Evolutionary conservation across 495 filamentous ascomycete genomes (phyloP).

Genomic region (Talaromyces adpressus): DNA sequence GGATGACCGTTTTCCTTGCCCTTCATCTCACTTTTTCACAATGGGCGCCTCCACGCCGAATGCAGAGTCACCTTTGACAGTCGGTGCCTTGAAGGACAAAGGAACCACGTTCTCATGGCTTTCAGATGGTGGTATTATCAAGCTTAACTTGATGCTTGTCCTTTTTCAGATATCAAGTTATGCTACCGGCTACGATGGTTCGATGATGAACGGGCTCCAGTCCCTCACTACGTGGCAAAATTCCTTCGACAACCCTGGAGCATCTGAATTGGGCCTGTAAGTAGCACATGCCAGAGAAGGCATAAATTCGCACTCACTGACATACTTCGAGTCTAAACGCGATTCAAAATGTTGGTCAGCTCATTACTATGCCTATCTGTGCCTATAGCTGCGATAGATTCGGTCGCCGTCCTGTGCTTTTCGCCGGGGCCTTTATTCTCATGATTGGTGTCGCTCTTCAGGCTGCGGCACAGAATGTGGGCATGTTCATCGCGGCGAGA

Average conservation of each 20-base stretch:
- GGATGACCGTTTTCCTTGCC: background rate
- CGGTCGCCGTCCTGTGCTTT: slow-evolving; percentile 17
- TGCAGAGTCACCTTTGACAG: slow-evolving; percentile 11
- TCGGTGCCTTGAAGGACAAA: slow-evolving; percentile 7
- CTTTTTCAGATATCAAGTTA: slow-evolving; percentile 15
- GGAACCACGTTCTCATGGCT: slow-evolving; percentile 8
- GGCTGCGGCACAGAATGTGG: slow-evolving; percentile 16
- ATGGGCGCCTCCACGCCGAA: slow-evolving; percentile 7
- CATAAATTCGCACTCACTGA: background rate
- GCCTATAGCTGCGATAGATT: slow-evolving; percentile 15
- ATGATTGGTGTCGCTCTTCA: slow-evolving; percentile 17
- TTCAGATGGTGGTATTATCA: slow-evolving; percentile 12
- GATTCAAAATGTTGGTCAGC: slow-evolving; percentile 15
- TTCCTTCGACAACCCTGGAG: slow-evolving; percentile 15
- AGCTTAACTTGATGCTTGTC: slow-evolving; percentile 15
- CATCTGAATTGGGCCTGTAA: slow-evolving; percentile 14
- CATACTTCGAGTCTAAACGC: slow-evolving; percentile 13
- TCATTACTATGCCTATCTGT: slow-evolving; percentile 16
- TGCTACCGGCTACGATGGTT: slow-evolving; percentile 18
- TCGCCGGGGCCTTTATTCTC: slow-evolving; percentile 16
- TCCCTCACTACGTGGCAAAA: slow-evolving; percentile 17
- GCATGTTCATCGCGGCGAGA: slow-evolving; percentile 19
- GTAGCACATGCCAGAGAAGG: background rate
- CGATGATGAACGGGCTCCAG: slow-evolving; percentile 27
- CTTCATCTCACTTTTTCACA: background rate